Evolutionary conservation across 306 rosid genomes (phyloP).

Genomic region (Cucurbita ficifolia): DNA sequence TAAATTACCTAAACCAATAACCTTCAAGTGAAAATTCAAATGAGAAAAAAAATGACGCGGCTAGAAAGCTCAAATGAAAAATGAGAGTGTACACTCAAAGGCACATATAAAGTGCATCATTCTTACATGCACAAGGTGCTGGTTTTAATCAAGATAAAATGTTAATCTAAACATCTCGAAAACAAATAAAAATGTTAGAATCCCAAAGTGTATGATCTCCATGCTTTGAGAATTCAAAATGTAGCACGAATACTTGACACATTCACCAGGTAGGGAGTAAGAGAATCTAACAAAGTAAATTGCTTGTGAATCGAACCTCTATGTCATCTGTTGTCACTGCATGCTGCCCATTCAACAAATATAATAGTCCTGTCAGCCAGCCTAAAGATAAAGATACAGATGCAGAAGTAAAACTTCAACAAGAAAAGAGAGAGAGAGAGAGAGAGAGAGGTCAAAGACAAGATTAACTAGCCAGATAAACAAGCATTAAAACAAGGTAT

Average conservation of each 20-base stretch:
- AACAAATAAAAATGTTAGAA: neutral
- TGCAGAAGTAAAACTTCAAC: conserved; percentile 40
- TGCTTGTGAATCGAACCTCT: conserved; percentile 38
- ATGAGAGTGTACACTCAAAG: neutral
- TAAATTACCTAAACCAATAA: neutral
- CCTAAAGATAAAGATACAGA: conserved; percentile 64
- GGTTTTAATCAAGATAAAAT: neutral
- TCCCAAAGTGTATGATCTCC: neutral
- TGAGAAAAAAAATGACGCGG: neutral
- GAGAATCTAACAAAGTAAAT: conserved; percentile 5
- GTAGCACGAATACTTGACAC: neutral
- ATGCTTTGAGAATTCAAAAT: neutral
- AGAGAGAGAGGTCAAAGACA: conserved; percentile 10
- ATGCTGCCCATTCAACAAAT: conserved; percentile 82
- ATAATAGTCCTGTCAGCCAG: conserved; percentile 87
- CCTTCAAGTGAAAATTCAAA: neutral
- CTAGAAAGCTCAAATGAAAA: neutral
- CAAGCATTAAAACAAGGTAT: neutral
- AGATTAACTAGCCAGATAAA: neutral
- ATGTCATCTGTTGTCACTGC: conserved; percentile 47
- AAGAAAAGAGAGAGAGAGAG: conserved; percentile 9
- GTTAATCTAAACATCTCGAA: neutral
- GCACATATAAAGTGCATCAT: neutral
- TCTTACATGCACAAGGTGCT: neutral
- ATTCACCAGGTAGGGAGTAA: neutral